Evolutionary conservation across 2,329 filamentous ascomycete genomes (phyloP), one percentile per base, ranked within the genome.

Genomic region (Paracoccidioides lutzii): DNA sequence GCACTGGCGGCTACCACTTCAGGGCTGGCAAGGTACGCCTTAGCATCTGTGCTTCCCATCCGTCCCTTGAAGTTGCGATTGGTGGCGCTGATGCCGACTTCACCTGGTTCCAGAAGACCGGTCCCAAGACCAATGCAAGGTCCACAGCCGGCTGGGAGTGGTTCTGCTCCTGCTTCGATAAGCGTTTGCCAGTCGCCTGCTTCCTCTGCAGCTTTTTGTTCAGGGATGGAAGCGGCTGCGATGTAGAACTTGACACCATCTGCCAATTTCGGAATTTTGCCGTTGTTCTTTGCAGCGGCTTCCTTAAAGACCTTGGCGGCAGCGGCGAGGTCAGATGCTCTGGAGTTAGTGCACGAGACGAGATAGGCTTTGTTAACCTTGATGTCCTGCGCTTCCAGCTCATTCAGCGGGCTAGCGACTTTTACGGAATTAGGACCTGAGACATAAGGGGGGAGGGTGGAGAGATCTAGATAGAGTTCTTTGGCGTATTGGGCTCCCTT

Each of bases 61-160:
- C 90, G 82, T 0, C 90, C 90, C 71, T 90, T 90, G 76, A 90
- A 96, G 70, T 95, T 95, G 9, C 90, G 78, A 75, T 96, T 96
- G 53, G 78, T 83, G 0, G 89, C 88, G 58, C 79, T 84, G 62
- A 96, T 90, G 28, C 90, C 90, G 8, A 90, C 83, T 72, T 96
- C 90, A n/a, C 87, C 88, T 1, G 81, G 78, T 68, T 96, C 84
- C 0, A 95, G 78, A 0, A 95, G 76, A 41, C 90, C 90, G 0
- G 78, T 81, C 7, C 86, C 88, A 0, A 95, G 78, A 6, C 90
- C 90, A 59, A 97, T 96, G 65, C 91, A 96, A 0, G 87, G 85
- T 0, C 83, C 89, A 61, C 90, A 96, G 0, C 85, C 85, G 6
- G 87, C 76, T 0, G 86, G 85, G 0, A 94, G 76, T 0, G 79